Evolutionary conservation across 805 yeast species (phyloP).

Genomic region (Kuraishia floccosa): DNA sequence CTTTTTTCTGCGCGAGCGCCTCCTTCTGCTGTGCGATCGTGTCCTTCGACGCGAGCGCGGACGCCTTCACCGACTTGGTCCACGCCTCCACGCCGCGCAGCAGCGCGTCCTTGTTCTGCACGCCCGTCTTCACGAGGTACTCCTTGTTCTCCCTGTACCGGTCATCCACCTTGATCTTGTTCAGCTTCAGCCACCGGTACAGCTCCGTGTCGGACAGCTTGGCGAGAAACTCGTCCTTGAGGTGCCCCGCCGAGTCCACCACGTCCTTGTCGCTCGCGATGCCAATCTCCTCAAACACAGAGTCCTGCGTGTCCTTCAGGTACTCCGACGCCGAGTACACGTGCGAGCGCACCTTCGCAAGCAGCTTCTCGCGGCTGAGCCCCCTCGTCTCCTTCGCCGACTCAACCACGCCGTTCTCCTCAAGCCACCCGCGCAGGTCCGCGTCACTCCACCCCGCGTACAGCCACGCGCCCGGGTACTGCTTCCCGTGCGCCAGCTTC

Average conservation of each 20-base stretch:
- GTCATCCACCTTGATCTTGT: conserved; percentile 26
- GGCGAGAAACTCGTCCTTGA: conserved; percentile 33
- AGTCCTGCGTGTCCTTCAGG: conserved; percentile 19
- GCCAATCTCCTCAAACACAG: conserved; percentile 28
- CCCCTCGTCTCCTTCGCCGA: conserved; percentile 15
- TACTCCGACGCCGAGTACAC: conserved; percentile 28
- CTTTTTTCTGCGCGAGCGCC: conserved; percentile 9
- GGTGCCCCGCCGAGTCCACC: conserved; percentile 24
- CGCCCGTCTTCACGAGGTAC: conserved; percentile 22
- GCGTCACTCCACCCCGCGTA: conserved; percentile 42
- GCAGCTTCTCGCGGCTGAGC: conserved; percentile 31
- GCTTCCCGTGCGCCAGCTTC: conserved; percentile 26
- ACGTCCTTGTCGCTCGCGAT: conserved; percentile 20
- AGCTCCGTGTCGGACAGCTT: conserved; percentile 45
- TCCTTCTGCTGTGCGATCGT: conserved; percentile 4
- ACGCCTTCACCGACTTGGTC: conserved; percentile 14
- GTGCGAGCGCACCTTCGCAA: conserved; percentile 30
- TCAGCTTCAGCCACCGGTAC: conserved; percentile 38
- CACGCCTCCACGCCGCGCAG: conserved; percentile 27
- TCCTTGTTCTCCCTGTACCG: conserved; percentile 21
- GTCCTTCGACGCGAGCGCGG: conserved; percentile 24
- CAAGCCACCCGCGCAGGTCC: conserved; percentile 38
- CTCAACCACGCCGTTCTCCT: conserved; percentile 23
- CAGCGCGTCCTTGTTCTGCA: conserved; percentile 20
- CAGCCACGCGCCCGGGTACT: conserved; percentile 41